Evolutionary conservation across 208 protist genomes (phyloP).

Genomic region (Dictyostelium gargantuum): DNA sequence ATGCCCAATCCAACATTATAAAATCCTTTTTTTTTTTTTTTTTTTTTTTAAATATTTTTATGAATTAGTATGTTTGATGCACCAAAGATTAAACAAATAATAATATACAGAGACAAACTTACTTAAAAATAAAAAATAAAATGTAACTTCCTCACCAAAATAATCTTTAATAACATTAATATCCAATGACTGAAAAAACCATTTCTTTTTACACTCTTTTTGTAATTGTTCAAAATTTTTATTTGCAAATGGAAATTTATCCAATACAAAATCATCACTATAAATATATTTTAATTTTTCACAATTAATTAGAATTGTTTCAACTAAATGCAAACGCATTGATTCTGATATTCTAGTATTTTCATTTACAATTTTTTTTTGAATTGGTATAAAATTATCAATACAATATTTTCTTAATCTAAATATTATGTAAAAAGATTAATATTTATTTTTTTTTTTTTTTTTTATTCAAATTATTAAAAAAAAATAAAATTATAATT

Average conservation of each 20-base stretch:
- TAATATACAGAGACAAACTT: background rate
- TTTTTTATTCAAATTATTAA: background rate
- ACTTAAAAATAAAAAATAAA: constrained; percentile 56
- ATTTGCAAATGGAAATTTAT: constrained; percentile 1
- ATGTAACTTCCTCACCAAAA: constrained; percentile 39
- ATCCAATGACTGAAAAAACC: background rate
- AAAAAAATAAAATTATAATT: background rate
- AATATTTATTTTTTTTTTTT: background rate
- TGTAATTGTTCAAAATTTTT: background rate
- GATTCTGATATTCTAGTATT: background rate
- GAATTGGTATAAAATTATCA: background rate
- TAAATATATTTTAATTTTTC: background rate
- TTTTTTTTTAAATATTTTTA: no score
- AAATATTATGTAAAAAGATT: background rate
- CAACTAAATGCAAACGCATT: background rate
- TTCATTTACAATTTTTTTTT: background rate
- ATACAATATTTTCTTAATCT: background rate
- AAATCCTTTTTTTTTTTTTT: background rate
- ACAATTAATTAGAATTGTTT: background rate
- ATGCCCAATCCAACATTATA: background rate
- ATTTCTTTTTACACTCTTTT: background rate
- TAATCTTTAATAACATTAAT: background rate
- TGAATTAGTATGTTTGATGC: no score
- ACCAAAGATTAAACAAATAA: background rate
- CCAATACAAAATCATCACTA: background rate